These are phyloP conservation scores for Pelargonium cotyledonis DNA, from an alignment of 441 rosid genomes.

Conservation along the genomic window DNA sequence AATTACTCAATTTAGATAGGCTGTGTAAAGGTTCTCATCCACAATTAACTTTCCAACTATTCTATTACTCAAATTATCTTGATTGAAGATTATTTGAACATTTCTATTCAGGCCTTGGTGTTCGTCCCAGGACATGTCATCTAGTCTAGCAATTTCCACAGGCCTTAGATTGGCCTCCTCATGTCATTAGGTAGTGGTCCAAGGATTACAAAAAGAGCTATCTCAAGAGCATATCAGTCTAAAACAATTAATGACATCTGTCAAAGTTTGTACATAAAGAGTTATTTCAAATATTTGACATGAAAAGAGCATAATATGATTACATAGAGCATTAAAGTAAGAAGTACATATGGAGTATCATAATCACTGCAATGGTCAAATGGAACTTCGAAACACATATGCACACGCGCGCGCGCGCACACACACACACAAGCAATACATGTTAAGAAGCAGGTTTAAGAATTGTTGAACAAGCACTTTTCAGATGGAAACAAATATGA, in stretches of 20 bases:
- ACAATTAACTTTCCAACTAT: not conserved
- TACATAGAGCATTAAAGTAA: no score
- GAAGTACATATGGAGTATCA: no score
- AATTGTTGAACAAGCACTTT: not conserved
- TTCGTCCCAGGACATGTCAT: not conserved
- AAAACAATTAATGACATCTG: no score
- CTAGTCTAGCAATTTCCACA: not conserved
- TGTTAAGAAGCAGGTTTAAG: not conserved
- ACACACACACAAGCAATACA: no score
- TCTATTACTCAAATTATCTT: not conserved
- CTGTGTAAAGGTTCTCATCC: not conserved
- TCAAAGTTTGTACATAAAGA: no score
- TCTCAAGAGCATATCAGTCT: not conserved
- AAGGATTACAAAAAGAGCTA: not conserved
- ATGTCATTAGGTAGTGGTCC: not conserved
- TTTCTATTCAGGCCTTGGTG: not conserved
- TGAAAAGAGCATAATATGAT: no score
- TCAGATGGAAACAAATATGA: conserved; percentile 3
- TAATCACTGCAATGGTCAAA: no score
- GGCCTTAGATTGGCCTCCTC: not conserved
- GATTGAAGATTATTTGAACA: not conserved
- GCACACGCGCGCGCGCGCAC: no score
- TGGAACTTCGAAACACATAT: no score
- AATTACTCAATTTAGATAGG: not conserved
- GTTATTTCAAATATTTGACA: no score